A percentile compares a stretch with the other conserved stretches of the same genome.
phyloP scores from a whole-genome alignment of 768 basidiomycete species.

The Leccinum variicolor region DNA sequence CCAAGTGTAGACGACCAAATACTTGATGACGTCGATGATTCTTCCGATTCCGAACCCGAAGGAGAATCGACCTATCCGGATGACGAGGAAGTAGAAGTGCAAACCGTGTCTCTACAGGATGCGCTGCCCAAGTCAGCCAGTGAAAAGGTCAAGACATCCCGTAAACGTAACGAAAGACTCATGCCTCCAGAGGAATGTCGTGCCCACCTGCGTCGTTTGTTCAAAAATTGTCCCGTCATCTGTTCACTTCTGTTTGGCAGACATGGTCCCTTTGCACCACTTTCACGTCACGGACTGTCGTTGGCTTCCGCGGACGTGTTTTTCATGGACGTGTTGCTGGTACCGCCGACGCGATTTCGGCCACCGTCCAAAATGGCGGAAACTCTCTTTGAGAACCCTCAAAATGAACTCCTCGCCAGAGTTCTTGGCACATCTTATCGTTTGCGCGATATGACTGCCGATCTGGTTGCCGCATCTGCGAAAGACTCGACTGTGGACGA shows the following conservation, averaged over 20 bases:
- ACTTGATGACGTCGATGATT: conserved; percentile 45
- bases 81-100: conserved; percentile 45
- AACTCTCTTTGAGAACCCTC: conserved; percentile 91
- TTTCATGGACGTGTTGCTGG: conserved; percentile 89
- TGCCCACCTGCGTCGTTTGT: conserved; percentile 87
- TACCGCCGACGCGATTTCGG: conserved; percentile 93
- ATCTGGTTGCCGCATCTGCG: conserved; percentile 56
- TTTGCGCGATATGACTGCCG: conserved; percentile 71
- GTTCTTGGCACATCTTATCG: conserved; percentile 79
- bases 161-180: conserved; percentile 88
- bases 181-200: conserved; percentile 90
- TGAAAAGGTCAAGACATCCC: conserved; percentile 69
- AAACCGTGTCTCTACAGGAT: conserved; percentile 26
- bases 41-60: conserved; percentile 47
- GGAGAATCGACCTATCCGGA: conserved; percentile 49
- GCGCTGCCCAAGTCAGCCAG: conserved; percentile 68
- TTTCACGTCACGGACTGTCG: conserved; percentile 58
- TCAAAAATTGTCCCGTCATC: conserved; percentile 76
- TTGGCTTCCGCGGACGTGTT: conserved; percentile 91
- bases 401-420: conserved; percentile 84
- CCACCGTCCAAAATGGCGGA: conserved; percentile 92
- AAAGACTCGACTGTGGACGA: conserved; percentile 57
- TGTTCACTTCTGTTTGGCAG: conserved; percentile 89
- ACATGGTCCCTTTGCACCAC: conserved; percentile 77
- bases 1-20: conserved; percentile 23